Evolutionary conservation across 2,329 filamentous ascomycete species (phyloP).

Genomic region (Cryphonectria japonica): DNA sequence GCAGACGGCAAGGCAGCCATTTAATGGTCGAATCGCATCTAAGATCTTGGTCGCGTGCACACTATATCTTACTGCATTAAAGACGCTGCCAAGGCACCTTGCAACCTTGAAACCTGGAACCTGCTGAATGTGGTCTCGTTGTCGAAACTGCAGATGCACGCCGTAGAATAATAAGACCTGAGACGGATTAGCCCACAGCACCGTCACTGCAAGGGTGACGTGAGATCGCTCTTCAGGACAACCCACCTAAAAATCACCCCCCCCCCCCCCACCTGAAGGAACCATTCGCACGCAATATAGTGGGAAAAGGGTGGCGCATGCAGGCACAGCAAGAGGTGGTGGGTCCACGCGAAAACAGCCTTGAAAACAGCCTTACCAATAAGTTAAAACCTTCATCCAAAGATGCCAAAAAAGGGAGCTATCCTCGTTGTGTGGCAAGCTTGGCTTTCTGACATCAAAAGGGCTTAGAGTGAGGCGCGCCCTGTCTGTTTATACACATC

Average conservation of each 20-base stretch:
- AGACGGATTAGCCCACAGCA: not conserved
- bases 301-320: not conserved
- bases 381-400: not conserved
- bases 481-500: not conserved
- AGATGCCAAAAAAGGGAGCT: no score
- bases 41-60: not conserved
- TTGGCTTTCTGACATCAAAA: not conserved
- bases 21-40: not conserved
- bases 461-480: no score
- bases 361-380: not conserved
- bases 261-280: not conserved
- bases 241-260: not conserved
- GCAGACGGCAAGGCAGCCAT: not conserved
- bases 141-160: no score
- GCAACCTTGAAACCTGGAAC: no score
- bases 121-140: no score
- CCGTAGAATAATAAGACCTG: not conserved
- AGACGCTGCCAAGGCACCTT: not conserved
- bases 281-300: no score
- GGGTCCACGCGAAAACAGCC: not conserved
- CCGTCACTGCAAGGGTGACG: not conserved
- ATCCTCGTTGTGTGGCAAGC: not conserved
- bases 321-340: not conserved
- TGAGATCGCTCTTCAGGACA: not conserved
- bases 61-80: not conserved